A percentile compares a stretch with the other conserved stretches of the same genome.
Evolutionary conservation across 2,329 filamentous ascomycete genomes (phyloP).

Genomic region (Neurospora crassa): DNA sequence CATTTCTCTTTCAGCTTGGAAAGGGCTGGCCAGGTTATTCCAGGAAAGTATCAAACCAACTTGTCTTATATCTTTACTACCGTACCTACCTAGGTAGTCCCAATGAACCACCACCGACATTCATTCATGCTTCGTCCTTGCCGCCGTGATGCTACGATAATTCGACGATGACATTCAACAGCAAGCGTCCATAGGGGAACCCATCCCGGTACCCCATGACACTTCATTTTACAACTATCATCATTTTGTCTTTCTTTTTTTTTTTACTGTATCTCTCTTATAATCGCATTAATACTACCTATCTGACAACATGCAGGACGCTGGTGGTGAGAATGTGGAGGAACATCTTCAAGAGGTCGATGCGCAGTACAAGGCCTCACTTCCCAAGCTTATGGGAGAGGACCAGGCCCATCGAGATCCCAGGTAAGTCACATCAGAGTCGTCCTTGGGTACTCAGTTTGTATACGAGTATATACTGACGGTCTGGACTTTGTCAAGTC

Average conservation of each 20-base stretch:
- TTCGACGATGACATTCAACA: neutral
- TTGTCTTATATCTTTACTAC: neutral
- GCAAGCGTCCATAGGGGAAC: neutral
- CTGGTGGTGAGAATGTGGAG: constrained; percentile 19
- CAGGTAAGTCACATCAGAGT: constrained; percentile 24
- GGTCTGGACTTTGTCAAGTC: constrained; percentile 27
- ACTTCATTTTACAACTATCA: neutral
- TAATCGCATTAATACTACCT: neutral
- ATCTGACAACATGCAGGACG: constrained; percentile 20
- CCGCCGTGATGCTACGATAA: neutral
- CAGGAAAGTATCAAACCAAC: neutral
- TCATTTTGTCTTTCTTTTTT: too few relatives aligned
- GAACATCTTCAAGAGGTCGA: constrained; percentile 17
- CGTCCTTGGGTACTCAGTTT: neutral
- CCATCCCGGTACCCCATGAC: neutral
- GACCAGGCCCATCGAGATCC: constrained; percentile 35
- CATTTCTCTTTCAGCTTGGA: neutral
- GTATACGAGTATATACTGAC: neutral
- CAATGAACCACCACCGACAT: neutral
- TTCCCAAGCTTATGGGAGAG: constrained; percentile 24
- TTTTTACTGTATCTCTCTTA: neutral
- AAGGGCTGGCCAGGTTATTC: neutral
- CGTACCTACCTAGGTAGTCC: neutral
- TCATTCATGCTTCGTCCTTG: neutral
- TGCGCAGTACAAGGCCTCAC: constrained; percentile 21